phyloP scores from a whole-genome alignment of 2,329 filamentous ascomycete species.

The Fusarium armeniacum region DNA sequence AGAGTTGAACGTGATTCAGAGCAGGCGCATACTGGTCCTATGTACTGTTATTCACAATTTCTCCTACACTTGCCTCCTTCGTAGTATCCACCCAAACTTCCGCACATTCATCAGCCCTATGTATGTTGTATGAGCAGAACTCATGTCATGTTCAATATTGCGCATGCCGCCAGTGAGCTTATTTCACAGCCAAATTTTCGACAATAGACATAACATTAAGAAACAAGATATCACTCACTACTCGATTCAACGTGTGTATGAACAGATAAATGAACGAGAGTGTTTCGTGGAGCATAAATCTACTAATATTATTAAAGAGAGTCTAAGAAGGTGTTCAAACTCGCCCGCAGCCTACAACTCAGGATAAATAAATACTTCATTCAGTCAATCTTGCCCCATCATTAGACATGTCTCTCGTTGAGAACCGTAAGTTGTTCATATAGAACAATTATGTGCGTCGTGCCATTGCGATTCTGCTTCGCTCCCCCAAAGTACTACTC shows the following conservation, averaged over 20 bases:
- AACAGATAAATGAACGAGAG: accelerated
- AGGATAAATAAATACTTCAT: neutral
- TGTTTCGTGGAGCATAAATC: neutral
- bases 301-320: conserved; percentile 34
- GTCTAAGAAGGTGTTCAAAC: conserved; percentile 25
- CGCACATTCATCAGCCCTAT: too few relatives aligned
- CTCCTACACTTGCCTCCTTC: too few relatives aligned
- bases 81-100: too few relatives aligned
- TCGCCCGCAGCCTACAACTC: neutral
- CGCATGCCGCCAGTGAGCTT: neutral
- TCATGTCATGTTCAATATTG: neutral
- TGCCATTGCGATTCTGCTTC: conserved; percentile 6
- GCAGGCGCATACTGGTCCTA: too few relatives aligned
- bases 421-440: conserved; percentile 38
- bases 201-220: neutral
- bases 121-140: neutral
- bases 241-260: neutral
- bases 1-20: too few relatives aligned
- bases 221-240: neutral
- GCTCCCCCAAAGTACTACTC: neutral
- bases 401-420: conserved; percentile 36
- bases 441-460: conserved; percentile 32
- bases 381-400: conserved; percentile 2
- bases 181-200: neutral
- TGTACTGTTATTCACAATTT: too few relatives aligned